Base-by-base conservation (phyloP, 371 early-diverging fungal genomes). In the Mucor mucedo region DNA sequence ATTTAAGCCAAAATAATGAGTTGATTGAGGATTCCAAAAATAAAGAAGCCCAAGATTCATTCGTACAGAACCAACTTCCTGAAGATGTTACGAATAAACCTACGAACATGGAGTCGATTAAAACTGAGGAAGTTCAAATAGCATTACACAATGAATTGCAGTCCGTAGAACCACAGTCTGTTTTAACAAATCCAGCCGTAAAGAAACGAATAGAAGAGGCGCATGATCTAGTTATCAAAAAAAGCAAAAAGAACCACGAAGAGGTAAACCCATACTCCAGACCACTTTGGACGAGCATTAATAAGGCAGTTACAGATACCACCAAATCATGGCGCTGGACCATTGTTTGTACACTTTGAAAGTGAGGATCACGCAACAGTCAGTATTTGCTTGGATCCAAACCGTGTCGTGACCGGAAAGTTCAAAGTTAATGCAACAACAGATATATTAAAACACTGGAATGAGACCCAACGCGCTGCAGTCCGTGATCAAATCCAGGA, bases 321-420 rank as follows among this genome's bases (percentile, higher is more conserved):
- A 42, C n/a, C 44, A 9, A 42, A n/a, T 13, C 11, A 55, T n/a
- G 21, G 21, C 21, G 21, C 21, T 21, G 73, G 66, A 10, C 71
- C 73, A 8, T 2, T 76, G 0, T 54, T 66, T 55, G 63, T 73
- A 3, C 66, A 62, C 53, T 28, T 76, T 7, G 58, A 65, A 41
- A 63, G 71, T n/a, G n/a, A 59, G 9, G 29, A 27, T 16, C 21
- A 52, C 5, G 60, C 75, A n/a, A 60, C 44, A 0, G 27, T 75
- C 2, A 58, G 60, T 30, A 60, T 75, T 13, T 41, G 59, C 16
- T 27, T 75, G 16, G 63, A 75, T 57, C 70, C 72, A 33, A 62
- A 68, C 50, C 60, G 62, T 21, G 21, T 1, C 21, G 1, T 21
- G 33, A 21, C 61, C 5, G 68, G 68, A 11, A 44, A 59, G 4